phyloP scores from a whole-genome alignment of 306 rosid species.

The Begonia masoniana region DNA sequence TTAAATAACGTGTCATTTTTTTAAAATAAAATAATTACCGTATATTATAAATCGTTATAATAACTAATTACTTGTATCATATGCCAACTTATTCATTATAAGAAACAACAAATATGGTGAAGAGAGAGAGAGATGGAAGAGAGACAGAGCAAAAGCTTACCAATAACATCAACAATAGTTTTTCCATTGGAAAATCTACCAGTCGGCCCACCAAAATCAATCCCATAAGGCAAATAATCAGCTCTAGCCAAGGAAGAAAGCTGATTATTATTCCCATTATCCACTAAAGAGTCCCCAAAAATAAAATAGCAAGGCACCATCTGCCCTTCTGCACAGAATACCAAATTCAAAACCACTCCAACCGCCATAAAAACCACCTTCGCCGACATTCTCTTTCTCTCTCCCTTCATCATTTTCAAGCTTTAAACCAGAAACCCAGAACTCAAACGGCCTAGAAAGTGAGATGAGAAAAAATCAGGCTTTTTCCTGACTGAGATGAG shows the following conservation, averaged over 20 bases:
- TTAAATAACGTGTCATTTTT: neutral
- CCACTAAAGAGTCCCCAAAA: slow-evolving; percentile 87
- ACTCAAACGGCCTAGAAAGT: neutral
- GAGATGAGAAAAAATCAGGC: neutral
- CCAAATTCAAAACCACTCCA: slow-evolving; percentile 10
- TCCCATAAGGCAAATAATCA: slow-evolving; percentile 67
- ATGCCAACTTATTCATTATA: too few species aligned
- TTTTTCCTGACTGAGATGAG: neutral
- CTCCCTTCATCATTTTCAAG: neutral
- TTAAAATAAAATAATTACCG: too few species aligned
- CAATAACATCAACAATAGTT: slow-evolving; percentile 58
- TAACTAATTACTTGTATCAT: too few species aligned
- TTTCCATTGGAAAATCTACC: slow-evolving; percentile 92
- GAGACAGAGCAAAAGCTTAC: slow-evolving; percentile 20
- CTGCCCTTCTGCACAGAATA: slow-evolving; percentile 23
- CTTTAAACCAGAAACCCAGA: neutral
- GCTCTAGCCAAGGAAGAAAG: slow-evolving; percentile 77
- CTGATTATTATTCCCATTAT: slow-evolving; percentile 75
- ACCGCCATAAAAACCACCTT: slow-evolving; percentile 6
- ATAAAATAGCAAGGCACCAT: slow-evolving; percentile 79
- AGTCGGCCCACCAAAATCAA: slow-evolving; percentile 67
- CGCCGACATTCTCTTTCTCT: neutral
- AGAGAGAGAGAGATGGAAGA: neutral
- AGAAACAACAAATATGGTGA: too few species aligned
- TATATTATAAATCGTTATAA: too few species aligned